phyloP scores from a whole-genome alignment of 371 early-diverging fungal genomes.

The Rhizopus stolonifer region DNA sequence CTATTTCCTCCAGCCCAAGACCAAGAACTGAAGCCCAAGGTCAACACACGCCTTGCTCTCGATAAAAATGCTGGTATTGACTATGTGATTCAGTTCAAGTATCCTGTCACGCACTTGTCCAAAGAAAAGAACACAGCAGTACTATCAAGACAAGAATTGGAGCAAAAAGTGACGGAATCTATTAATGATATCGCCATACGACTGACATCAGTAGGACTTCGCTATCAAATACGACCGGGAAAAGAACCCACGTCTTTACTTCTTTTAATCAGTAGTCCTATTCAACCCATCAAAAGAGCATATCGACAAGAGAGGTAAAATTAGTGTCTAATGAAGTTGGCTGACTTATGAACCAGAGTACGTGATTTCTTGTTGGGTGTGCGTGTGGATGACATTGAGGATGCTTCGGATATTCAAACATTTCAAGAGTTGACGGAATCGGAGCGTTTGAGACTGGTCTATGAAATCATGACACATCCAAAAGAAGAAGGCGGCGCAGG shows the following conservation, averaged over 20 bases:
- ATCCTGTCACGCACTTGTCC: conserved; percentile 17
- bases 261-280: conserved; percentile 38
- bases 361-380: conserved; percentile 72
- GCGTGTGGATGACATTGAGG: conserved; percentile 37
- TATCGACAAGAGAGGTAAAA: conserved; percentile 23
- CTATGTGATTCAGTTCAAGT: conserved; percentile 49
- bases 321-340: conserved; percentile 6
- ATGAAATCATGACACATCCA: conserved; percentile 69
- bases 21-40: background rate
- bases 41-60: background rate
- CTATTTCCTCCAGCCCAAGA: conserved; percentile 8
- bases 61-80: conserved; percentile 38
- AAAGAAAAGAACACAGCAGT: conserved; percentile 5
- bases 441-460: conserved; percentile 73
- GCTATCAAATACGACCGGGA: conserved; percentile 40
- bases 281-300: conserved; percentile 29
- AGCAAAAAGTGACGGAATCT: conserved; percentile 18
- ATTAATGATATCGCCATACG: conserved; percentile 22
- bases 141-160: conserved; percentile 17
- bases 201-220: conserved; percentile 27
- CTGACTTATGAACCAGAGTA: conserved; percentile 32
- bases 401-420: conserved; percentile 30
- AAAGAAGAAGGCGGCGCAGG: conserved; percentile 72
- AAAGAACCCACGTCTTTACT: conserved; percentile 29
- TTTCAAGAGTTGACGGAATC: conserved; percentile 54